Evolutionary conservation across 2,329 filamentous ascomycete genomes (phyloP).

Genomic region (Graphilbum fragrans): DNA sequence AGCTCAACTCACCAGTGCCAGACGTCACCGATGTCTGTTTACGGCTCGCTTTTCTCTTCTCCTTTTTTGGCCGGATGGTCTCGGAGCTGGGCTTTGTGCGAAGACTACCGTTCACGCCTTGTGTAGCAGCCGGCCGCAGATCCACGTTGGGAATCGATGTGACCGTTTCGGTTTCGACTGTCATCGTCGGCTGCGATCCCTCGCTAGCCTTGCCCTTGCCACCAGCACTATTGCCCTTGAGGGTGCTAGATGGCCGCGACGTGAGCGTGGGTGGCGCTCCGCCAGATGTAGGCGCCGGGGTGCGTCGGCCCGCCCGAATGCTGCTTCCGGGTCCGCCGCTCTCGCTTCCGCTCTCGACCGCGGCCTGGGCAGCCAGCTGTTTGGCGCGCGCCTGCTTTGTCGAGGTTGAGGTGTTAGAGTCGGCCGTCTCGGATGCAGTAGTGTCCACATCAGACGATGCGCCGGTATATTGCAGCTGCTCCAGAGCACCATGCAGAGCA

Average conservation of each 20-base stretch:
- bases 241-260: slow-evolving; percentile 49
- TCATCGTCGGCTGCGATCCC: slow-evolving; percentile 80
- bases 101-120: slow-evolving; percentile 58
- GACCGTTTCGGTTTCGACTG: slow-evolving; percentile 93
- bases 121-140: slow-evolving; percentile 52
- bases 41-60: slow-evolving; percentile 68
- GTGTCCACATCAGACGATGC: slow-evolving; percentile 25
- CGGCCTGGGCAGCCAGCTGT: slow-evolving; percentile 44
- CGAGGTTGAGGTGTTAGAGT: slow-evolving; percentile 19
- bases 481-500: slow-evolving; percentile 30
- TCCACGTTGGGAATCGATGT: slow-evolving; percentile 78
- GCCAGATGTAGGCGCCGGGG: slow-evolving; percentile 22
- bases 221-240: slow-evolving; percentile 26
- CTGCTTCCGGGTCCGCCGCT: slow-evolving; percentile 56
- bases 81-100: slow-evolving; percentile 86
- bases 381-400: slow-evolving; percentile 31
- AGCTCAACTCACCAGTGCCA: slow-evolving; percentile 53
- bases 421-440: slow-evolving; percentile 27
- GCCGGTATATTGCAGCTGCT: slow-evolving; percentile 36
- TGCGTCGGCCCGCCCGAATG: slow-evolving; percentile 29
- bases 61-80: slow-evolving; percentile 88
- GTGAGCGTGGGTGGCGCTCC: slow-evolving; percentile 33
- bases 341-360: slow-evolving; percentile 31
- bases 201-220: slow-evolving; percentile 57
- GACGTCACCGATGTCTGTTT: slow-evolving; percentile 62